phyloP scores from a whole-genome alignment of 345 rosid genomes.

The Camelina hispida region DNA sequence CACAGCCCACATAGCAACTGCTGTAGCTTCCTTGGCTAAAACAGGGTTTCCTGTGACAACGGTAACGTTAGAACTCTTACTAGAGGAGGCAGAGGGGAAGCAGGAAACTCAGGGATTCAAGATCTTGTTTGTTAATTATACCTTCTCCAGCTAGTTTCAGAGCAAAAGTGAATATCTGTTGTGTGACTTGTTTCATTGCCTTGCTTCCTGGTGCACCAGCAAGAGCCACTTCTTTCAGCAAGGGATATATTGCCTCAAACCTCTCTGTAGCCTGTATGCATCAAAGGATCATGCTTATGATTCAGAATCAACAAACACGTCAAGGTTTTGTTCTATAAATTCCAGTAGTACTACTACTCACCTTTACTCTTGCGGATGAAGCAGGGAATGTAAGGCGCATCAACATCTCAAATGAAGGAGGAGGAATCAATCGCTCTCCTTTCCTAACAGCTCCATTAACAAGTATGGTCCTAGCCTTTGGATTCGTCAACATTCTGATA shows the following conservation, averaged over 20 bases:
- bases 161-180: slow-evolving; percentile 61
- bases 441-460: slow-evolving; percentile 71
- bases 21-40: slow-evolving; percentile 73
- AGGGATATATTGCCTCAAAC: slow-evolving; percentile 66
- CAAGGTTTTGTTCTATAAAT: slow-evolving; percentile 18
- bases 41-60: slow-evolving; percentile 54
- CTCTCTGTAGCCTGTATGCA: slow-evolving; percentile 76
- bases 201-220: slow-evolving; percentile 75
- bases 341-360: neutral
- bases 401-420: slow-evolving; percentile 30
- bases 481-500: slow-evolving; percentile 61
- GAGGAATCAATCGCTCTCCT: slow-evolving; percentile 75
- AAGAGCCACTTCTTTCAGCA: slow-evolving; percentile 71
- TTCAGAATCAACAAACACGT: neutral
- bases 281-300: slow-evolving; percentile 19
- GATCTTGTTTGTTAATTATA: slow-evolving; percentile 27
- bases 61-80: slow-evolving; percentile 6
- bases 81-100: neutral
- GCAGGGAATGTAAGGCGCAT: neutral
- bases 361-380: neutral
- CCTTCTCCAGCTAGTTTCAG: slow-evolving; percentile 72
- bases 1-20: slow-evolving; percentile 64
- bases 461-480: slow-evolving; percentile 69
- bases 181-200: slow-evolving; percentile 76
- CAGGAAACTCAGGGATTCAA: neutral